Base-by-base conservation (phyloP, 257 asterid species). In the Nicotiana paniculata region DNA sequence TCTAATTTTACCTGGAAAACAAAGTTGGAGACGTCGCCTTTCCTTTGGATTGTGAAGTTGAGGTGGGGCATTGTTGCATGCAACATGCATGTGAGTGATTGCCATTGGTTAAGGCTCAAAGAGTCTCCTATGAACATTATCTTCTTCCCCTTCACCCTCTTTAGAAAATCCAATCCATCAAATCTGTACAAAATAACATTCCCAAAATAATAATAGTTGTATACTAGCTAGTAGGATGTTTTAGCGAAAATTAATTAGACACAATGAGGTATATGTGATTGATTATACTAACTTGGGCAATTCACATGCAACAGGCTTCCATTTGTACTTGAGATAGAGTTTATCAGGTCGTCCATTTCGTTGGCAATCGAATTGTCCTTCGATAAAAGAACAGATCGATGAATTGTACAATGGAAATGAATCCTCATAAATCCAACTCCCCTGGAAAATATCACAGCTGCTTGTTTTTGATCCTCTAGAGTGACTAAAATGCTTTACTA, bases 91-190 rank as follows among this genome's bases (percentile, higher is more conserved):
- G 92, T 81, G 15, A 93, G 94, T 13, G 98, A 93, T 81, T 91
- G 91, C 98, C 98, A 93, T 66, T 93, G 98, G 77, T 93, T 93
- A 46, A 93, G 86, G 86, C 97, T 93, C 28, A 93, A 86, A 63
- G 96, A 93, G 68, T 93, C 94, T 70, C 94, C 97, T 1, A 93
- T 91, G 18, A 93, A 91, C 93, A 93, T 70, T 86, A 93, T 86
- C 69, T 66, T 89, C 92, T 90, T 93, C 81, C 94, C 97, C 54
- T 72, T 72, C 64, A 88, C 80, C 83, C 87, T 93, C 84, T n/a
- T 87, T 88, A 93, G 51, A 70, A 93, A 89, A 70, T 92, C 89
- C 77, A 77, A 61, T 75, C 89, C 94, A 83, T 80, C 84, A 83
- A 92, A 92, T 82, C 98, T 93, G 86, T 77, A 6, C 30, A 30